Evolutionary conservation across 2,329 filamentous ascomycete species (phyloP).

Genomic region (Ascochyta lentis): DNA sequence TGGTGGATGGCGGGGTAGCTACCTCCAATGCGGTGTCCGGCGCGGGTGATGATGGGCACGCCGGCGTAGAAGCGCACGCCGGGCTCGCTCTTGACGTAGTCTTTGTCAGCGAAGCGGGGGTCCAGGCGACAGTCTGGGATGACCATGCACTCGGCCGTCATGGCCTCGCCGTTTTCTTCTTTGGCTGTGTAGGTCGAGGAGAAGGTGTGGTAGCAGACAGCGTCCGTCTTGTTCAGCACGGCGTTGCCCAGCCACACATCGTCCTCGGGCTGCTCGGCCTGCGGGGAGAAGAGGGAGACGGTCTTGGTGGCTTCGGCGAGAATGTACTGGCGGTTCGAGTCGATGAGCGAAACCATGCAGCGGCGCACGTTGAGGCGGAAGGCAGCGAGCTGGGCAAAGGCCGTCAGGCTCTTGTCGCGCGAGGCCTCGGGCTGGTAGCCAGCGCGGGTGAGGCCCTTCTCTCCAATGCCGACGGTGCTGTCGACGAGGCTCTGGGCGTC

Average conservation of each 20-base stretch:
- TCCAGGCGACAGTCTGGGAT: constrained; percentile 37
- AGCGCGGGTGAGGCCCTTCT: constrained; percentile 35
- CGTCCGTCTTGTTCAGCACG: constrained; percentile 38
- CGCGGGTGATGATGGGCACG: constrained; percentile 39
- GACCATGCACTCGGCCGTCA: constrained; percentile 31
- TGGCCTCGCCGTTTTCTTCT: constrained; percentile 26
- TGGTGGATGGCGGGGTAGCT: neutral
- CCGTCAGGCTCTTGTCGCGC: constrained; percentile 41
- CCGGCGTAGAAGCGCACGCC: constrained; percentile 44
- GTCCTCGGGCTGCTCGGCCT: constrained; percentile 29
- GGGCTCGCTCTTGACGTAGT: constrained; percentile 37
- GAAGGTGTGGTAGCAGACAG: constrained; percentile 40
- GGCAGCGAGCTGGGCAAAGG: constrained; percentile 46
- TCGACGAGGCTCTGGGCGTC: constrained; percentile 44
- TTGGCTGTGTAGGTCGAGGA: constrained; percentile 31
- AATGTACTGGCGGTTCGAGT: constrained; percentile 47
- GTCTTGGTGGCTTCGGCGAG: constrained; percentile 49
- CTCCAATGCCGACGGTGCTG: constrained; percentile 29
- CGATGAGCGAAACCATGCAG: constrained; percentile 48
- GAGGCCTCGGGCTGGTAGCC: constrained; percentile 31
- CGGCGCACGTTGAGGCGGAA: constrained; percentile 43
- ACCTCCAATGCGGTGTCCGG: constrained; percentile 39
- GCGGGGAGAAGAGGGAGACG: constrained; percentile 40
- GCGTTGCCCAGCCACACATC: constrained; percentile 43
- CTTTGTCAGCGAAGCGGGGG: constrained; percentile 29